Evolutionary conservation across 225 moss, liverwort and hornwort genomes (phyloP).

Genomic region (Anthoceros angustus): DNA sequence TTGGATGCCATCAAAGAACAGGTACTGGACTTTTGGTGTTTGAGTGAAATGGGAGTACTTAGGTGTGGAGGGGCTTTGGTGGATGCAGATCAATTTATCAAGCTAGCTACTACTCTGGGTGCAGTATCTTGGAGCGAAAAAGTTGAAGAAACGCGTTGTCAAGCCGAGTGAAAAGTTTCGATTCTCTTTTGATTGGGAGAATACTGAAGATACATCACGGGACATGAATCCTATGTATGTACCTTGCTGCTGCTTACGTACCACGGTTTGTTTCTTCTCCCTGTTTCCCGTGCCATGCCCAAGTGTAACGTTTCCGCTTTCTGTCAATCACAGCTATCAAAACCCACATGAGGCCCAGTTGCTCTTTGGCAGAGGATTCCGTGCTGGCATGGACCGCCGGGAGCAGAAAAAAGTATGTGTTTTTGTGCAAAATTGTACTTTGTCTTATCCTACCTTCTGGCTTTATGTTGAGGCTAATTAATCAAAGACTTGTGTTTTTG

Average conservation of each 20-base stretch:
- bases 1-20: constrained; percentile 94
- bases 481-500: neutral
- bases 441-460: neutral
- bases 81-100: neutral
- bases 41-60: neutral
- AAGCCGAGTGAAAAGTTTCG: constrained; percentile 98
- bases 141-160: constrained; percentile 93
- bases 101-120: constrained; percentile 11
- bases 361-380: constrained; percentile 94
- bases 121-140: constrained; percentile 98
- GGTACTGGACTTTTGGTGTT: constrained; percentile 18
- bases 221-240: constrained; percentile 57
- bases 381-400: constrained; percentile 97
- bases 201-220: constrained; percentile 90
- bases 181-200: constrained; percentile 99
- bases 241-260: neutral
- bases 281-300: neutral
- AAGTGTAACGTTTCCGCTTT: neutral
- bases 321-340: constrained; percentile 31
- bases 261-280: neutral
- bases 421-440: neutral
- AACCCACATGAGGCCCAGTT: constrained; percentile 99
- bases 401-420: constrained; percentile 77
- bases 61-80: neutral
- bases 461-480: neutral